Base-by-base conservation (phyloP, 305 asterid species). In the Ilex paraguariensis region DNA sequence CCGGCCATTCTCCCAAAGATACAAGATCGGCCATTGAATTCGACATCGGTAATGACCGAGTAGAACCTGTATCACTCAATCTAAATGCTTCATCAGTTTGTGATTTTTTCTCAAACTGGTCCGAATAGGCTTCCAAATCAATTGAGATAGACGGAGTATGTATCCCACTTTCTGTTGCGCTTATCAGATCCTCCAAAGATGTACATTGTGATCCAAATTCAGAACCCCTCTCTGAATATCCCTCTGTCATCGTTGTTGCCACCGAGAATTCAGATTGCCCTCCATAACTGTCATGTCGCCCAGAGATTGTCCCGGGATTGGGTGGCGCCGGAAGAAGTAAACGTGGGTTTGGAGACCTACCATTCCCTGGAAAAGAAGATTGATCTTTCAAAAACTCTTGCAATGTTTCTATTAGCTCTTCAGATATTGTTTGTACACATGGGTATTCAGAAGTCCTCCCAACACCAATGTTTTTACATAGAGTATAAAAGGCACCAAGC, bases 371-470 rank as follows among this genome's bases (percentile, higher is more conserved):
- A 53, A 87, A 87, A 4, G 96, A 82, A 0, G 96, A 89, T 60
- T 85, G 87, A 70, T 89, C 98, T 57, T 89, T 92, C 74, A 92
- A 69, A 65, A 81, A 89, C 33, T 92, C 97, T 49, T 78, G 88
- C 33, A 92, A 60, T 6, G 96, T 79, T 61, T 87, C 97, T 6
- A 92, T 85, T 36, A 89, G 46, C 68, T 92, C 97, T 10, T 85
- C 91, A 0, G 95, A 81, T 61, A 92, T 81, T 2, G 56, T 70
- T 42, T 85, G 95, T 7, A 92, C 81, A 7, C 85, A 77, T 0
- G 98, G 98, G 66, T 89, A 92, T 63, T 89, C 96, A 0, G 91
- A 84, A 33, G 76, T 79, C 67, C 88, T 79, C 0, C 95, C 95
- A 3, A 89, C 82, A 3, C 91, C 95, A 5, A 82, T 63, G 54